Conservation (phyloP, 148 eudicot species). For the Diospyros lotus region DNA sequence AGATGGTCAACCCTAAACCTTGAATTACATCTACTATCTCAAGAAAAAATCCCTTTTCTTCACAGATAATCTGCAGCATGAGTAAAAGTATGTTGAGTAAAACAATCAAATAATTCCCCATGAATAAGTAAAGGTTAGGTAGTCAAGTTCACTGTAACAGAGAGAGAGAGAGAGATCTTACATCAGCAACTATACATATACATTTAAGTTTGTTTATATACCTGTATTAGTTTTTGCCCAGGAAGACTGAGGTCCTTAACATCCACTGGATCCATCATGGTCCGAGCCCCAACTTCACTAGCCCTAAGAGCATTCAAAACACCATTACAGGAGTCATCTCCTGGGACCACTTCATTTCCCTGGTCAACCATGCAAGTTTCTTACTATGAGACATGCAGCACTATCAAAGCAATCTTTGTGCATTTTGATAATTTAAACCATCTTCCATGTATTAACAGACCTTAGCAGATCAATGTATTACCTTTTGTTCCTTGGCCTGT, state of each 20-base stretch:
- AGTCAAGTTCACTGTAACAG: not conserved
- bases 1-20: constrained; percentile 62
- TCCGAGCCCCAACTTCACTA: constrained; percentile 52
- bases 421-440: not conserved
- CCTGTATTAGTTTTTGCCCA: constrained; percentile 87
- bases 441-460: not conserved
- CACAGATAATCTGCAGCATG: constrained; percentile 65
- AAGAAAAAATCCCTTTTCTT: constrained; percentile 72
- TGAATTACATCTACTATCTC: constrained; percentile 76
- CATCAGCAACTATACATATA: not conserved
- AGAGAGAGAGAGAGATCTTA: not conserved
- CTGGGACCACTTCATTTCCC: constrained; percentile 18
- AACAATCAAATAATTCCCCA: not conserved
- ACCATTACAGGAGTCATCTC: constrained; percentile 20
- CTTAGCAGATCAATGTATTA: constrained; percentile 16
- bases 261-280: constrained; percentile 53
- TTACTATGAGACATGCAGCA: not conserved
- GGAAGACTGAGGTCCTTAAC: constrained; percentile 77
- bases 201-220: constrained; percentile 13
- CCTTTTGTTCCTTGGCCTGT: constrained; percentile 54
- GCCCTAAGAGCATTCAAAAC: constrained; percentile 60
- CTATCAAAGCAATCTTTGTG: not conserved
- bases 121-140: not conserved
- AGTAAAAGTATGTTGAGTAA: not conserved
- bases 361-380: constrained; percentile 18